Evolutionary conservation across 225 moss, liverwort and hornwort genomes (phyloP).

Genomic region (Rhytidiadelphus loreus): DNA sequence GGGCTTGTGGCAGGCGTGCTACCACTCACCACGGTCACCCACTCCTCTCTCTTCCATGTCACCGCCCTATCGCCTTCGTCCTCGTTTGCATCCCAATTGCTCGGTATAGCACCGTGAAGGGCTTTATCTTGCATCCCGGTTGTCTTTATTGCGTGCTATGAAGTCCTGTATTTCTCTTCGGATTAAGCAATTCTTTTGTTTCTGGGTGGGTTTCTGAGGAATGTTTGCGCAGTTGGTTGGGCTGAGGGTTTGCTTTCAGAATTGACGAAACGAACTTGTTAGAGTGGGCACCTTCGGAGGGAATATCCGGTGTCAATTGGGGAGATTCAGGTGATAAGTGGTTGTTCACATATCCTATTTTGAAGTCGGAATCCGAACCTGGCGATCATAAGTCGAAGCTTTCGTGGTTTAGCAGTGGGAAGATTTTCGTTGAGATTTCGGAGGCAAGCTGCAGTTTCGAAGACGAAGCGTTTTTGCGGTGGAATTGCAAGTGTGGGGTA

Average conservation of each 20-base stretch:
- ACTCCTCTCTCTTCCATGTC: not conserved
- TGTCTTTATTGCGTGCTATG: not conserved
- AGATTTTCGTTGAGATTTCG: not conserved
- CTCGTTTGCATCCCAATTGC: not conserved
- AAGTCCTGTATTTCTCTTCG: not conserved
- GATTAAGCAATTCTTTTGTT: not conserved
- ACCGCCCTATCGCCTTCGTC: not conserved
- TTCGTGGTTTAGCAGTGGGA: not conserved
- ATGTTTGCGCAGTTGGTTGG: not conserved
- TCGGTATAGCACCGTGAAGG: not conserved
- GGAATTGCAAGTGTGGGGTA: not conserved
- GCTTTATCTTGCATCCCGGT: not conserved
- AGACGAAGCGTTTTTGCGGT: not conserved
- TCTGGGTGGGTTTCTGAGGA: not conserved
- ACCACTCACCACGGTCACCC: conserved; percentile 10
- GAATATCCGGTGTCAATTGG: not conserved
- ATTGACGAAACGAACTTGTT: not conserved
- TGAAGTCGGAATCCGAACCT: not conserved
- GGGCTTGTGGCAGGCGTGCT: conserved; percentile 28
- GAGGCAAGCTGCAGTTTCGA: not conserved
- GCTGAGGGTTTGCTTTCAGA: not conserved
- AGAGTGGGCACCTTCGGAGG: not conserved
- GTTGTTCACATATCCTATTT: not conserved
- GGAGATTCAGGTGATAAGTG: not conserved
- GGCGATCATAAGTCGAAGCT: not conserved